These are phyloP conservation scores for Aureobasidium namibiae DNA, from an alignment of 2,329 filamentous ascomycete genomes.

Conservation along the genomic window DNA sequence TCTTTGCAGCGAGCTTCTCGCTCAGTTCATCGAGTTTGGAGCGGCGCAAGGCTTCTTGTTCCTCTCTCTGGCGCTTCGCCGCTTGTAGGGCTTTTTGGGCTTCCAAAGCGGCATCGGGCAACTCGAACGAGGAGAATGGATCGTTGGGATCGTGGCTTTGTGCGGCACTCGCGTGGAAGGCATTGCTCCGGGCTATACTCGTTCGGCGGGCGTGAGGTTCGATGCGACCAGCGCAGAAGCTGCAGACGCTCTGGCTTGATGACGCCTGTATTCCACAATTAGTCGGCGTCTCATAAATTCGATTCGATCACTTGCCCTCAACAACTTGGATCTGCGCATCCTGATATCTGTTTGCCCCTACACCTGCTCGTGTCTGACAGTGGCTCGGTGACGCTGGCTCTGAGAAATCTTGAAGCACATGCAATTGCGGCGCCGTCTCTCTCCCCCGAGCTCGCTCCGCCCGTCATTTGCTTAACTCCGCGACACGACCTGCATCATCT, in stretches of 20 bases:
- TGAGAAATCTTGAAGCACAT: constrained; percentile 1
- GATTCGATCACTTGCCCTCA: not conserved
- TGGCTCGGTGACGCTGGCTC: not conserved
- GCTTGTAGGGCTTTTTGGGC: not conserved
- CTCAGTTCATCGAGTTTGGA: not conserved
- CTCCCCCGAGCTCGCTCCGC: not conserved
- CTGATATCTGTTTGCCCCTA: not conserved
- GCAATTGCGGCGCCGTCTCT: not conserved
- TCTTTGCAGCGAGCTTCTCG: not conserved
- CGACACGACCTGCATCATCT: not conserved
- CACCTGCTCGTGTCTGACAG: too few relatives aligned
- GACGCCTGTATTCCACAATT: not conserved
- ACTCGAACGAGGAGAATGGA: not conserved
- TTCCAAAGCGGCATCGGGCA: not conserved
- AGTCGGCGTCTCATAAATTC: not conserved
- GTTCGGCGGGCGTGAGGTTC: not conserved
- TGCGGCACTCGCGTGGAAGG: not conserved
- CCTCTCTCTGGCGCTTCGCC: not conserved
- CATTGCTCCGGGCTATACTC: not conserved
- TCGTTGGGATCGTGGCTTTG: not conserved
- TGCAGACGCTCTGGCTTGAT: constrained; percentile 13
- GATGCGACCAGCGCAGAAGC: constrained; percentile 10
- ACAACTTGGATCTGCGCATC: constrained; percentile 7
- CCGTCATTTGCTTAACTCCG: not conserved
- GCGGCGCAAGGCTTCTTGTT: not conserved